A percentile compares a stretch with the other conserved stretches of the same genome.
Evolutionary conservation across 1,139 yeast species (phyloP).

Genomic region (Scheffersomyces illinoinensis): DNA sequence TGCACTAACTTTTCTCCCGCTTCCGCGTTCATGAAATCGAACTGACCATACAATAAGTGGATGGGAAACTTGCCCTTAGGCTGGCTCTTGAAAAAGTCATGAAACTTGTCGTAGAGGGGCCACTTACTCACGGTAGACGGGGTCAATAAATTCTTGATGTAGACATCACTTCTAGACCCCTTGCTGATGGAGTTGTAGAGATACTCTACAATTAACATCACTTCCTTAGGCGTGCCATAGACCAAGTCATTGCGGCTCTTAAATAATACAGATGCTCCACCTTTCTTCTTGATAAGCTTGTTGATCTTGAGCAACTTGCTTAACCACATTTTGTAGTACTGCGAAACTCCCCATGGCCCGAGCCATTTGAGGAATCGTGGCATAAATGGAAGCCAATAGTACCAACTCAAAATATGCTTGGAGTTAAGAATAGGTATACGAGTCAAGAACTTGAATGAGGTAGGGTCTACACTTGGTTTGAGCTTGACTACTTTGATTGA

Average conservation of each 20-base stretch:
- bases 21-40: constrained; percentile 81
- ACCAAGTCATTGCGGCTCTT: constrained; percentile 29
- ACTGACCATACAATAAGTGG: constrained; percentile 73
- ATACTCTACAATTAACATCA: constrained; percentile 52
- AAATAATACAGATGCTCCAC: constrained; percentile 31
- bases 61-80: constrained; percentile 32
- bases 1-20: constrained; percentile 63
- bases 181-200: constrained; percentile 60
- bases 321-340: constrained; percentile 48
- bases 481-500: constrained; percentile 12
- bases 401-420: constrained; percentile 35
- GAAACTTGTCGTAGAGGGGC: constrained; percentile 70
- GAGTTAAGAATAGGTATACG: constrained; percentile 44
- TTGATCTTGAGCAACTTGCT: constrained; percentile 46
- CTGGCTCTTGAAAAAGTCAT: constrained; percentile 19
- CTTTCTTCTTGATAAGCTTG: constrained; percentile 34
- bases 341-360: constrained; percentile 55
- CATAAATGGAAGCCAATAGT: constrained; percentile 42
- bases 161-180: constrained; percentile 66
- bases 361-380: constrained; percentile 44
- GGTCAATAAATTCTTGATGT: constrained; percentile 62
- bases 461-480: constrained; percentile 41
- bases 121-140: constrained; percentile 77
- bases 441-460: constrained; percentile 38
- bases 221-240: constrained; percentile 46